These are phyloP conservation scores for Cokeromyces recurvatus DNA, from an alignment of 371 early-diverging fungal species.

Conservation along the genomic window DNA sequence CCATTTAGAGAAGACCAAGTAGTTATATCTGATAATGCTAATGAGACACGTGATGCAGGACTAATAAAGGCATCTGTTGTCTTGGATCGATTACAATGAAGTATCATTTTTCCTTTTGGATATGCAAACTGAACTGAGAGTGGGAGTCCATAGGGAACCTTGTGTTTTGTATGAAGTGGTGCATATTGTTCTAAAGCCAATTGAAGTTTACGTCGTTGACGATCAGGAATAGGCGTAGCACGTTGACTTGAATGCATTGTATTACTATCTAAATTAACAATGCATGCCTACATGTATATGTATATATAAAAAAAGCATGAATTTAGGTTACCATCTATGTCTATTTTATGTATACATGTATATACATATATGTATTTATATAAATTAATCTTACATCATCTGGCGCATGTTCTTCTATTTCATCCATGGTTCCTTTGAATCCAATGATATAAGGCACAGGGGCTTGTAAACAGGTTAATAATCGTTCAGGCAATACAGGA, in stretches of 20 bases:
- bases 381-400: constrained; percentile 63
- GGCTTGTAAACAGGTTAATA: constrained; percentile 74
- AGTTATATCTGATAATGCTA: too few species aligned
- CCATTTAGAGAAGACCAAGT: too few species aligned
- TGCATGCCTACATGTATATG: constrained; percentile 35
- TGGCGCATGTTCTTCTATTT: constrained; percentile 55
- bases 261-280: constrained; percentile 58
- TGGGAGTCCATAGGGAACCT: constrained; percentile 50
- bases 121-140: constrained; percentile 51
- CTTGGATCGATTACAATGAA: constrained; percentile 45
- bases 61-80: constrained; percentile 27
- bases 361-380: constrained; percentile 1
- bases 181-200: constrained; percentile 51
- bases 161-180: constrained; percentile 36
- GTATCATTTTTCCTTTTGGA: constrained; percentile 52
- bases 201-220: constrained; percentile 53
- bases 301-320: too few species aligned
- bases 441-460: constrained; percentile 85
- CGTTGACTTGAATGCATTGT: constrained; percentile 41
- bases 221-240: constrained; percentile 41
- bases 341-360: background rate
- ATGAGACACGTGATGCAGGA: too few species aligned
- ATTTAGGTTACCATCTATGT: background rate
- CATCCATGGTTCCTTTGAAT: constrained; percentile 51
- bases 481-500: constrained; percentile 66